A percentile compares a stretch with the other conserved stretches of the same genome.
phyloP scores from a whole-genome alignment of 2,329 filamentous ascomycete species.

The Aspergillus neotritici region DNA sequence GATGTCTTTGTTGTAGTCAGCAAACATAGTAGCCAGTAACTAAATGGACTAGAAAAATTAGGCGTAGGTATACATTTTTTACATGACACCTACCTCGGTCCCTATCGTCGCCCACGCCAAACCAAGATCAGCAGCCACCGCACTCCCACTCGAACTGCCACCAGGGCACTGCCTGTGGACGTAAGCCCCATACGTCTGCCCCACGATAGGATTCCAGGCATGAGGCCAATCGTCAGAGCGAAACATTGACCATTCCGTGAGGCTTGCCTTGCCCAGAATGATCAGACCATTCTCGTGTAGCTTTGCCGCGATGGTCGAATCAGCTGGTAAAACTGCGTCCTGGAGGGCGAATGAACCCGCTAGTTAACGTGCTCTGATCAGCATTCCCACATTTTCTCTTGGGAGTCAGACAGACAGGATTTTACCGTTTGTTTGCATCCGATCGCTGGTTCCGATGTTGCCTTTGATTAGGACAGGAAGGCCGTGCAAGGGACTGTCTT shows the following conservation, averaged over 20 bases:
- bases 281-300: constrained; percentile 57
- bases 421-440: constrained; percentile 55
- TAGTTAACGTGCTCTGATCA: no score
- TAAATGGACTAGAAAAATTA: no score
- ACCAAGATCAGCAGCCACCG: constrained; percentile 54
- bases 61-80: not conserved
- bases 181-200: constrained; percentile 59
- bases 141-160: constrained; percentile 59
- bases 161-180: constrained; percentile 56
- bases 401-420: not conserved
- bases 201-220: constrained; percentile 61
- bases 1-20: constrained; percentile 42
- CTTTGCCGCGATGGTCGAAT: constrained; percentile 56
- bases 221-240: constrained; percentile 51
- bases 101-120: constrained; percentile 56
- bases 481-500: constrained; percentile 52
- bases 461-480: constrained; percentile 63
- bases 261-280: constrained; percentile 61
- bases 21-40: not conserved
- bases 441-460: constrained; percentile 59
- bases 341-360: constrained; percentile 60
- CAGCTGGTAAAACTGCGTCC: constrained; percentile 52
- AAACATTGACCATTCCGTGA: constrained; percentile 62
- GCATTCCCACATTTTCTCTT: no score
- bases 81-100: constrained; percentile 48